These are phyloP conservation scores for Penstemon davidsonii DNA, from an alignment of 257 asterid genomes.

Conservation along the genomic window DNA sequence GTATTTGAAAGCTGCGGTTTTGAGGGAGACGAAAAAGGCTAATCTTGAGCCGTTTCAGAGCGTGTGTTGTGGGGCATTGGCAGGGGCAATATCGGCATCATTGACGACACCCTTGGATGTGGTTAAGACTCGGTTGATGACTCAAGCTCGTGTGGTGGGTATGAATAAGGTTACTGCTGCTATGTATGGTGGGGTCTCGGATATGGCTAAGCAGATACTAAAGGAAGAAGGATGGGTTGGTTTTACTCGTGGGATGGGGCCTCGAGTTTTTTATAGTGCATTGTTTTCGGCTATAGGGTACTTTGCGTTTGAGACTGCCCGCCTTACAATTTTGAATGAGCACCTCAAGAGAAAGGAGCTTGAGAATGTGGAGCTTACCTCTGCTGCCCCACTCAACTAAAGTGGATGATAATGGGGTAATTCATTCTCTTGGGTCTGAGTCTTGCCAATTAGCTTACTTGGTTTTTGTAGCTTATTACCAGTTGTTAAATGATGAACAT, in stretches of 20 bases:
- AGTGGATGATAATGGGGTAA: constrained; percentile 33
- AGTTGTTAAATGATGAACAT: neutral
- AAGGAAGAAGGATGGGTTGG: constrained; percentile 97
- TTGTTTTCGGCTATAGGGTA: constrained; percentile 95
- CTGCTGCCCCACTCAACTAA: constrained; percentile 30
- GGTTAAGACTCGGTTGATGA: constrained; percentile 95
- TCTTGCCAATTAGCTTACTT: no score
- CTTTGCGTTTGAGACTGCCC: constrained; percentile 93
- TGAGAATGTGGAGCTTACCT: constrained; percentile 31
- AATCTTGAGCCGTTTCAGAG: constrained; percentile 85
- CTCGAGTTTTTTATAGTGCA: constrained; percentile 87
- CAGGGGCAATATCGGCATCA: constrained; percentile 94
- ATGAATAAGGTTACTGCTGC: constrained; percentile 63
- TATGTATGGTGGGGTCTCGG: constrained; percentile 55
- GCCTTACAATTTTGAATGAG: constrained; percentile 71
- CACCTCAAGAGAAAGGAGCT: constrained; percentile 69
- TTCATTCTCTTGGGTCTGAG: neutral
- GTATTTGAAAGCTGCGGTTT: constrained; percentile 81
- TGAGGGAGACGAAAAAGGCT: constrained; percentile 46
- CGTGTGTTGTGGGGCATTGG: constrained; percentile 90
- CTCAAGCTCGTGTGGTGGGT: constrained; percentile 73
- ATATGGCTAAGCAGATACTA: constrained; percentile 72
- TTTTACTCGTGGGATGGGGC: constrained; percentile 93
- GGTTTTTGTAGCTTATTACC: neutral
- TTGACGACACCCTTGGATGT: constrained; percentile 96